Evolutionary conservation across 2,329 filamentous ascomycete species (phyloP), one percentile per base, ranked within the genome.

Genomic region (Alternaria ethzedia): DNA sequence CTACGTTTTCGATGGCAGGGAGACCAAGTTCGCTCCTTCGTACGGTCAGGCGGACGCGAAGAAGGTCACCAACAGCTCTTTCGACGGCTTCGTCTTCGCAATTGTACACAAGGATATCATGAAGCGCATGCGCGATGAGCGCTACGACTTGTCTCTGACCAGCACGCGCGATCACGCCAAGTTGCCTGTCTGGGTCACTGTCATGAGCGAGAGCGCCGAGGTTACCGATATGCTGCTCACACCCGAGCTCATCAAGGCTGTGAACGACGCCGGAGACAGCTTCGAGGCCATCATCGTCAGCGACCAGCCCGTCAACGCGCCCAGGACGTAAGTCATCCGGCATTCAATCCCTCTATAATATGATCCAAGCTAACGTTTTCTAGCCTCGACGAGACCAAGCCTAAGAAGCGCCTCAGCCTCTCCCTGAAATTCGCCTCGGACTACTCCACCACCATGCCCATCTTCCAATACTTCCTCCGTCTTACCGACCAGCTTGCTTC

Each of bases 181-280:
- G 85, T 88, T 99, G 32, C 95, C 96, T 32, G 82, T 86, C 68
- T 99, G 94, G 94, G 86, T 91, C 59, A 97, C 93, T 12, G 89
- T 97, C 76, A 98, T 99, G 96, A 96, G 90, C 77, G 96, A 99
- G 86, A 97, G 90, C 81, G 94, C 94, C 62, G 96, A 98, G 82
- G 90, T 99, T 73, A 97, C 94, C 12, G 92, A 97, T 49, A 85
- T 89, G 7, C 84, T 99, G 70, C 87, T 99, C 54, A 97, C 93
- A 5, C 87, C 91, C n/a, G 95, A 98, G 73, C 86, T 99, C 41
- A 87, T 93, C 80, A 88, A 91, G 75, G 94, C 92, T 15, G 85
- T 97, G 68, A 87, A 91, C 74, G 82, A 90, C 56, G 93, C 93
- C 6, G 95, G 95, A 28, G 81, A 88, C 52, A 89, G 97, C 46